A percentile compares a stretch with the other conserved stretches of the same genome.
Conservation (phyloP, 2,329 filamentous ascomycete species). For the Gliomastix tumulicola region DNA sequence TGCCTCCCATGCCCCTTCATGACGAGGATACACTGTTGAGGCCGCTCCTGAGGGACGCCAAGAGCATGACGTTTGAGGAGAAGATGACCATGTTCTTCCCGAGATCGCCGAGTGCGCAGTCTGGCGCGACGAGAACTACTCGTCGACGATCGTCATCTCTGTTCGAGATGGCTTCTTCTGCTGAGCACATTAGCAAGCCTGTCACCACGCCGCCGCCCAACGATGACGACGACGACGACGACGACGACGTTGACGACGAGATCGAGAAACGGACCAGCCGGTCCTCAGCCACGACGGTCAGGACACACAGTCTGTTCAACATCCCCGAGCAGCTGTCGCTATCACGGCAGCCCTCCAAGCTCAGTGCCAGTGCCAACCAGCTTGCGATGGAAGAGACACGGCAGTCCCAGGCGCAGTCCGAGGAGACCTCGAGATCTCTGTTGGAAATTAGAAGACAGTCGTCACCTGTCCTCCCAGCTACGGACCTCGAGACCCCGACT, state of each 20-base stretch:
- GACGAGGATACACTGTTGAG: no score
- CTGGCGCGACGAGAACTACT: slow-evolving; percentile 9
- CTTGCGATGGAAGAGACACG: no score
- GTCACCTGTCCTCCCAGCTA: no score
- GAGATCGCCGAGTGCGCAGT: slow-evolving; percentile 12
- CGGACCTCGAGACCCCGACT: no score
- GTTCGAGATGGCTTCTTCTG: slow-evolving; percentile 10
- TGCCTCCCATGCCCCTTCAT: slow-evolving; percentile 40
- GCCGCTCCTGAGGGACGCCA: no score
- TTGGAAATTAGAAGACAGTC: no score
- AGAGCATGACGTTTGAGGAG: slow-evolving; percentile 52
- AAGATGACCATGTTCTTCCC: slow-evolving; percentile 47
- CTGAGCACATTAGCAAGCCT: slow-evolving; percentile 8
- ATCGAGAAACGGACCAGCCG: slow-evolving; percentile 1
- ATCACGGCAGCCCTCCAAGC: no score
- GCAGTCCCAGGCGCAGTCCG: no score
- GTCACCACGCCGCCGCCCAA: no score
- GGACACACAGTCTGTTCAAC: slow-evolving; percentile 3
- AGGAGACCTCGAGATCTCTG: no score
- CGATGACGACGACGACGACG: neutral
- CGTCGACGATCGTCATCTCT: slow-evolving; percentile 16
- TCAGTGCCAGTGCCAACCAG: no score
- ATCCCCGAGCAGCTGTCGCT: no score
- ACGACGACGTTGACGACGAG: neutral
- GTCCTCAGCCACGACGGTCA: slow-evolving; percentile 3